These are phyloP conservation scores for Paraconiothyrium sp. DNA, from an alignment of 2,329 filamentous ascomycete species.

Conservation along the genomic window DNA sequence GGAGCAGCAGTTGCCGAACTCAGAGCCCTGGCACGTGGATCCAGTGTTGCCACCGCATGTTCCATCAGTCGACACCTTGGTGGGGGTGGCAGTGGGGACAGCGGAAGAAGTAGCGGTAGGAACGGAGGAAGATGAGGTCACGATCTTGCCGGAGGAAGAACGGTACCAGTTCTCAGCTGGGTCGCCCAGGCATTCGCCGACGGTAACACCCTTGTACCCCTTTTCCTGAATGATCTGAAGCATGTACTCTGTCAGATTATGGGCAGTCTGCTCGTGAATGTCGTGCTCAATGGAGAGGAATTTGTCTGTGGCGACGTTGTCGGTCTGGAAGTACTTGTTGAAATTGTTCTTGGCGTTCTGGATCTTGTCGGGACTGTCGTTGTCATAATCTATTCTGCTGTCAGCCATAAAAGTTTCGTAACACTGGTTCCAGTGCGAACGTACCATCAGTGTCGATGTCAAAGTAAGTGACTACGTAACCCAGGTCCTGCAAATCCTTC, in stretches of 20 bases:
- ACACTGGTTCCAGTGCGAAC: conserved; percentile 28
- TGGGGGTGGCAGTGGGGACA: conserved; percentile 22
- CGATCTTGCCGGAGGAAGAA: conserved; percentile 43
- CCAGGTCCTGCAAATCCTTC: conserved; percentile 51
- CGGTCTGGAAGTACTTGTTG: conserved; percentile 51
- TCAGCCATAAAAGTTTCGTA: neutral
- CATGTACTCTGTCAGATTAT: conserved; percentile 55
- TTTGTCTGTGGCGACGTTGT: conserved; percentile 36
- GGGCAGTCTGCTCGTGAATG: conserved; percentile 57
- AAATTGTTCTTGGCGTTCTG: conserved; percentile 51
- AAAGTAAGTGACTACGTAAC: conserved; percentile 69
- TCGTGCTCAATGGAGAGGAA: conserved; percentile 65
- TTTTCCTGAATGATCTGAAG: conserved; percentile 50
- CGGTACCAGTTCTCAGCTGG: conserved; percentile 61
- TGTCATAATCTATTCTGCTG: conserved; percentile 36
- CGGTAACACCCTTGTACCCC: conserved; percentile 56
- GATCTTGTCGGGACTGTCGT: conserved; percentile 40
- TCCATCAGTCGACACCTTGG: conserved; percentile 29
- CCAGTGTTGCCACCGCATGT: conserved; percentile 36
- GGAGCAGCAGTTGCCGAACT: conserved; percentile 58
- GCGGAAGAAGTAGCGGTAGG: conserved; percentile 22
- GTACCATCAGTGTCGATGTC: conserved; percentile 66
- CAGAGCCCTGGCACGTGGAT: conserved; percentile 38
- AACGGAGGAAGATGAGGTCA: conserved; percentile 37
- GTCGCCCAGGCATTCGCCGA: conserved; percentile 60